These are phyloP conservation scores for Yamadazyma phyllophila DNA, from an alignment of 805 yeast genomes.

Conservation along the genomic window DNA sequence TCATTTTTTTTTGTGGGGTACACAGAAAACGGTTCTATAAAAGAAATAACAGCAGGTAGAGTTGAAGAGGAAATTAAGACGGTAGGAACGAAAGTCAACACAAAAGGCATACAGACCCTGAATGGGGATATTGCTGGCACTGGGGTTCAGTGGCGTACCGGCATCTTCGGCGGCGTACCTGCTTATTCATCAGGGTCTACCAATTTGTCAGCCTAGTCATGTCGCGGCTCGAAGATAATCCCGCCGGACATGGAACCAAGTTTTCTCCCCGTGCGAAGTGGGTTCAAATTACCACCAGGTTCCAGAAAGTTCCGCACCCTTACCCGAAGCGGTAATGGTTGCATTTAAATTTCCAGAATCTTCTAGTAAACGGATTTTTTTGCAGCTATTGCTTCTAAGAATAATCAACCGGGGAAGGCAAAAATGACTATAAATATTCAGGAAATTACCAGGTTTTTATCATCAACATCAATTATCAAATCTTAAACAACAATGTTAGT, in stretches of 20 bases:
- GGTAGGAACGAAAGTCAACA: no score
- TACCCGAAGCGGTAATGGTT: conserved; percentile 1
- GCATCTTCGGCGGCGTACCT: no score
- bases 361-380: conserved; percentile 5
- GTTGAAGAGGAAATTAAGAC: no score
- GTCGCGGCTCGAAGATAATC: not conserved
- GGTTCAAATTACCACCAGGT: not conserved
- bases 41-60: no score
- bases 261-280: not conserved
- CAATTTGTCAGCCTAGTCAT: not conserved
- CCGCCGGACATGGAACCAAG: not conserved
- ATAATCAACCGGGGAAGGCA: not conserved
- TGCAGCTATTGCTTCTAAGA: conserved; percentile 5
- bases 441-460: not conserved
- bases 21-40: not conserved
- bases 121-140: no score
- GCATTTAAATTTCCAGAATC: conserved; percentile 8
- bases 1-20: conserved; percentile 1
- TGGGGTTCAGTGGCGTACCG: no score
- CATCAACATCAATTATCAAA: not conserved
- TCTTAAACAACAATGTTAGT: conserved; percentile 14
- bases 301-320: conserved; percentile 2
- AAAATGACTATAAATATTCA: conserved; percentile 4
- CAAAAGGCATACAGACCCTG: no score
- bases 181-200: no score